These are phyloP conservation scores for Alternaria viburni DNA, from an alignment of 2,329 filamentous ascomycete genomes.

Conservation along the genomic window DNA sequence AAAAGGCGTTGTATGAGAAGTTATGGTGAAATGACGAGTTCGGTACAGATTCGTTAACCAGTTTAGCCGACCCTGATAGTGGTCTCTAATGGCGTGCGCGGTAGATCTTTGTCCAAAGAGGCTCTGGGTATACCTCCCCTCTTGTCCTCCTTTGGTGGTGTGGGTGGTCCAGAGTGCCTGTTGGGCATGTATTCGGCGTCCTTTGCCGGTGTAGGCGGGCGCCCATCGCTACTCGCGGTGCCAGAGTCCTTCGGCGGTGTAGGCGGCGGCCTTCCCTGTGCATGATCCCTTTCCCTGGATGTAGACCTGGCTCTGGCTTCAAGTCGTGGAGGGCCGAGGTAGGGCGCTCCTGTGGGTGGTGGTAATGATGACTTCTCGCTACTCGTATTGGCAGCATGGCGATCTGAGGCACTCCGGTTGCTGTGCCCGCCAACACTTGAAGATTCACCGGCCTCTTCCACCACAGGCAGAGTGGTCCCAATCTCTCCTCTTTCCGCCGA, in stretches of 20 bases:
- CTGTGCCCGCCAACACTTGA: conserved; percentile 69
- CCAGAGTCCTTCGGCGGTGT: conserved; percentile 53
- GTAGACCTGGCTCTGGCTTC: conserved; percentile 16
- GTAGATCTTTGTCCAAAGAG: conserved; percentile 43
- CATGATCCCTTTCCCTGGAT: conserved; percentile 33
- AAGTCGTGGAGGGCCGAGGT: conserved; percentile 15
- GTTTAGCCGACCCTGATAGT: conserved; percentile 40
- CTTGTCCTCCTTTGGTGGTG: conserved; percentile 49
- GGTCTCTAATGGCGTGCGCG: conserved; percentile 43
- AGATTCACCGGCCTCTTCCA: conserved; percentile 86
- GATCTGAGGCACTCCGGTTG: conserved; percentile 47
- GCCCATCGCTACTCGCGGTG: conserved; percentile 24
- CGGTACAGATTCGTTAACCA: background rate
- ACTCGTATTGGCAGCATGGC: conserved; percentile 3
- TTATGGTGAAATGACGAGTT: background rate
- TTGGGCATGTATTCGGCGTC: conserved; percentile 31
- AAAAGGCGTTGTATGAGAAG: background rate
- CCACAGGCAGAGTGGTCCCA: conserved; percentile 74
- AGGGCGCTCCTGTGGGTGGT: conserved; percentile 27
- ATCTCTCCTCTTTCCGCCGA: conserved; percentile 63
- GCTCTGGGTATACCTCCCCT: conserved; percentile 25
- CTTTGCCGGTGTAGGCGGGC: conserved; percentile 49
- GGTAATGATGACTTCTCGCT: conserved; percentile 21
- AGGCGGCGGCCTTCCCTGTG: conserved; percentile 48
- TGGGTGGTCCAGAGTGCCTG: conserved; percentile 44